phyloP scores from a whole-genome alignment of 163 green algal species.

The Coccomyxa subellipsoidea region DNA sequence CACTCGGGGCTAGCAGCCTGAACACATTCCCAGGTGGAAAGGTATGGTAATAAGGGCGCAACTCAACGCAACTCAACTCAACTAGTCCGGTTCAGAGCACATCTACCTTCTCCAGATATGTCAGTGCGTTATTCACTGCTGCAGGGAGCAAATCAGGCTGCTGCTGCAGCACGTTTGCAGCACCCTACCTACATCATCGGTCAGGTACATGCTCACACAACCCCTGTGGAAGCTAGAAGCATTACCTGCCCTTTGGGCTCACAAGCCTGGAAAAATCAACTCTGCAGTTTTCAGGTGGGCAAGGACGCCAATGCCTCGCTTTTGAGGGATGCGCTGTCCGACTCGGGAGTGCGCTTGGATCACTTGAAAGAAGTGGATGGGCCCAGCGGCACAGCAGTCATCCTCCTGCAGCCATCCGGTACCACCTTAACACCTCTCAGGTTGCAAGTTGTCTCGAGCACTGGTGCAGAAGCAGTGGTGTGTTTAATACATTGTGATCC shows the following conservation, averaged over 20 bases:
- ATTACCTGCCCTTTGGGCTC: no score
- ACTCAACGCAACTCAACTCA: neutral
- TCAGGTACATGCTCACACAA: no score
- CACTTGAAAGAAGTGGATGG: conserved; percentile 58
- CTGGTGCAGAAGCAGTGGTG: no score
- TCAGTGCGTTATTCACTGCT: neutral
- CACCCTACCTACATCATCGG: conserved; percentile 78
- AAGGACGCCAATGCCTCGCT: conserved; percentile 72
- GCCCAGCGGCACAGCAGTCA: conserved; percentile 76
- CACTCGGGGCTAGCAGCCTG: conserved; percentile 58
- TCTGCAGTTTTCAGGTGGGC: conserved; percentile 50
- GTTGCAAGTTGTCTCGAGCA: no score
- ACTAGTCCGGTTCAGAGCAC: neutral
- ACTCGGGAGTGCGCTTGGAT: conserved; percentile 53
- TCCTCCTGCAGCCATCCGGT: conserved; percentile 71
- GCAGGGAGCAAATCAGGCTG: conserved; percentile 89
- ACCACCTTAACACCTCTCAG: neutral
- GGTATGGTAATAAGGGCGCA: conserved; percentile 34
- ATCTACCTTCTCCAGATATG: neutral
- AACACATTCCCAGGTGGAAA: conserved; percentile 78
- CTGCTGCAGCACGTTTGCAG: conserved; percentile 71
- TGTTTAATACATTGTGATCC: no score
- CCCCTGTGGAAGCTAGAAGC: no score
- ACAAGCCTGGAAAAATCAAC: no score
- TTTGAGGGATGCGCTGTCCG: conserved; percentile 50